Conservation (phyloP, 2,329 filamentous ascomycete genomes). For the Hirsutella minnesotensis region DNA sequence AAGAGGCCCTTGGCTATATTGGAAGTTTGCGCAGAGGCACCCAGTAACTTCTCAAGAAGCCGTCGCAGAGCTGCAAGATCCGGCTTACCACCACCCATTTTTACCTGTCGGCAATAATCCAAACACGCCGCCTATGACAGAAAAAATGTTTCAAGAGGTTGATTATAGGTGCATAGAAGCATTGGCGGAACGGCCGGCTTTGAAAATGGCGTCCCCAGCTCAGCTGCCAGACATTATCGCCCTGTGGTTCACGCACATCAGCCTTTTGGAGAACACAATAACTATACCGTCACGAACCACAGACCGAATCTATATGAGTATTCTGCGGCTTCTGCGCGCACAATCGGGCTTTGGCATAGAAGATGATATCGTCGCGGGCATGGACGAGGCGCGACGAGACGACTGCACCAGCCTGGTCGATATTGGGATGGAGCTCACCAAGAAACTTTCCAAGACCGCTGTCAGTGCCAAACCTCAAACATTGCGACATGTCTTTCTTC, state of each 20-base stretch:
- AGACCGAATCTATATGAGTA: neutral
- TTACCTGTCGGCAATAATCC: neutral
- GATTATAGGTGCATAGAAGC: no score
- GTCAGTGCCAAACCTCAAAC: no score
- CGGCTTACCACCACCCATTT: neutral
- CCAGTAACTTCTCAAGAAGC: neutral
- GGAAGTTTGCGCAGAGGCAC: no score
- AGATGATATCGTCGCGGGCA: conserved; percentile 2
- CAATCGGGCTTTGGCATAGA: conserved; percentile 5
- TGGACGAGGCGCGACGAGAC: conserved; percentile 4
- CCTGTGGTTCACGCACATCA: conserved; percentile 6
- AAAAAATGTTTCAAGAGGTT: no score
- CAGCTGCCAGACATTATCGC: conserved; percentile 1
- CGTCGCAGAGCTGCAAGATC: neutral
- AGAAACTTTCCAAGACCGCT: no score
- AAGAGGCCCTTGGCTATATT: neutral
- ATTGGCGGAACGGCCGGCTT: no score
- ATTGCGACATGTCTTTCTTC: no score
- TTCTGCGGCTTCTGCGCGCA: conserved; percentile 4
- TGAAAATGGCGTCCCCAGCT: no score
- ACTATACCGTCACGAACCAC: conserved; percentile 3
- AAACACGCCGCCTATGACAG: neutral
- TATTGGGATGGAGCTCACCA: conserved; percentile 1
- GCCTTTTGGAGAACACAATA: conserved; percentile 4
- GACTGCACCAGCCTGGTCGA: conserved; percentile 1